Evolutionary conservation across 805 yeast genomes (phyloP).

Genomic region (Candida ficus): DNA sequence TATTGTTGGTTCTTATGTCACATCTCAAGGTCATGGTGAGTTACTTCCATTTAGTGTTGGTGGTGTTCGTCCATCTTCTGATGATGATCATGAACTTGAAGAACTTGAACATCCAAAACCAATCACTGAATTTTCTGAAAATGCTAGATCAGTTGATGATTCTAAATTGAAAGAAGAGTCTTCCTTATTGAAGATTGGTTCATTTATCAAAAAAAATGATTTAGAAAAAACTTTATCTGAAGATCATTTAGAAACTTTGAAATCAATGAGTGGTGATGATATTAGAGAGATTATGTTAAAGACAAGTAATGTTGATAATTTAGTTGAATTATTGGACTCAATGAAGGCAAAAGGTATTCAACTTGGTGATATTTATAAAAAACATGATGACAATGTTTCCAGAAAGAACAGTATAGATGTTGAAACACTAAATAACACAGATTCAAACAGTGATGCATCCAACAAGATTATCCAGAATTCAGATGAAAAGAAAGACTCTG

Average conservation of each 20-base stretch:
- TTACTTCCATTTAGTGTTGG: conserved; percentile 34
- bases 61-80: conserved; percentile 2
- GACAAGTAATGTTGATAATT: conserved; percentile 32
- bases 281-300: conserved; percentile 32
- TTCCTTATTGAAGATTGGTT: conserved; percentile 17
- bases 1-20: conserved; percentile 22
- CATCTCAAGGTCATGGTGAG: conserved; percentile 28
- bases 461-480: neutral
- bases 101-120: conserved; percentile 15
- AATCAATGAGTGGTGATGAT: conserved; percentile 30
- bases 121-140: conserved; percentile 21
- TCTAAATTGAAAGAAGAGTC: conserved; percentile 23
- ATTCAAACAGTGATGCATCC: conserved; percentile 7
- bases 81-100: neutral
- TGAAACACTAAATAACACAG: conserved; percentile 19
- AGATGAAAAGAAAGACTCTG: neutral
- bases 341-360: conserved; percentile 37
- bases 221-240: conserved; percentile 18
- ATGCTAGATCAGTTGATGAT: conserved; percentile 14
- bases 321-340: conserved; percentile 33
- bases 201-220: conserved; percentile 11
- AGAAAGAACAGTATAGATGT: conserved; percentile 8
- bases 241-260: conserved; percentile 24
- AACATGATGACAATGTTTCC: conserved; percentile 4
- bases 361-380: conserved; percentile 29